phyloP scores from a whole-genome alignment of 345 rosid genomes.

The Sonneratia caseolaris region DNA sequence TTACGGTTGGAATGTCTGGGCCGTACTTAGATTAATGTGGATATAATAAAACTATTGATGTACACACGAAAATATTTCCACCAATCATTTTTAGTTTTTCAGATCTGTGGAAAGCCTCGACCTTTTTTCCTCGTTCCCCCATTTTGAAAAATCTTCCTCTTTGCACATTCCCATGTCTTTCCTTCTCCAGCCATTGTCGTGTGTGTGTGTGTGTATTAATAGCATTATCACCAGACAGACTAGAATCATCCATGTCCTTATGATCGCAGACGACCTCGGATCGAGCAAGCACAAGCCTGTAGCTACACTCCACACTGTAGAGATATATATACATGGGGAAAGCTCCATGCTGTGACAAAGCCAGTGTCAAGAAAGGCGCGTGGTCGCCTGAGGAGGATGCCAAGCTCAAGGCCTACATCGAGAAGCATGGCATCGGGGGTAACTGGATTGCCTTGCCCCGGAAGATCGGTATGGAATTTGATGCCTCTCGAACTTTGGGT shows the following conservation, averaged over 20 bases:
- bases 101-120: background rate
- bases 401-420: constrained; percentile 4
- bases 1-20: no score
- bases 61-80: no score
- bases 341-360: constrained; percentile 10
- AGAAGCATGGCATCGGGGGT: constrained; percentile 1
- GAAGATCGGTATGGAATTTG: background rate
- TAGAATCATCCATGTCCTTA: background rate
- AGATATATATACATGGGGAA: background rate
- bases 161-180: constrained; percentile 5
- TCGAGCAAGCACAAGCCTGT: background rate
- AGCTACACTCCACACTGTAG: background rate
- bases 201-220: background rate
- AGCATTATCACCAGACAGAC: background rate
- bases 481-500: background rate
- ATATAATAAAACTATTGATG: no score
- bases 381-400: constrained; percentile 11
- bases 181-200: constrained; percentile 5
- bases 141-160: background rate
- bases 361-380: constrained; percentile 10
- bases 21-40: no score
- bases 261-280: background rate
- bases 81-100: background rate
- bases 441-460: constrained; percentile 8
- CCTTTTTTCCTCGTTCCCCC: constrained; percentile 1